Evolutionary conservation across 2,329 filamentous ascomycete species (phyloP).

Genomic region (Penicillium sclerotigenum): DNA sequence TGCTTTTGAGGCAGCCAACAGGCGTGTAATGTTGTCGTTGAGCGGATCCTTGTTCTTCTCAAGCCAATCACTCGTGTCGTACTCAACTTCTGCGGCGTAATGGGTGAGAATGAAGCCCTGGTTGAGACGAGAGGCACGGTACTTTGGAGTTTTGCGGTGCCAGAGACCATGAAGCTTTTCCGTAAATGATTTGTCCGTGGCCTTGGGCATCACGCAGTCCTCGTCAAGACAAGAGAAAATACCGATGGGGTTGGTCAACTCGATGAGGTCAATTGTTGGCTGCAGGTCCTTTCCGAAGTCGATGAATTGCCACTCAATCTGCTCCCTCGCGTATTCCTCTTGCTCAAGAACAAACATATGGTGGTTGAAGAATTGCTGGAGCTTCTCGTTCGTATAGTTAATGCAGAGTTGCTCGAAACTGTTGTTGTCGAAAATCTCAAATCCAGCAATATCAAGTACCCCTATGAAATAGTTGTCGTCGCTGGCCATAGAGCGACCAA

Average conservation of each 20-base stretch:
- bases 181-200: conserved; percentile 93
- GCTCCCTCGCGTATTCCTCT: conserved; percentile 93
- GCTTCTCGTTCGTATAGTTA: conserved; percentile 99
- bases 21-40: conserved; percentile 91
- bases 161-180: conserved; percentile 96
- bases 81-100: conserved; percentile 96
- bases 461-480: conserved; percentile 96
- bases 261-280: conserved; percentile 95
- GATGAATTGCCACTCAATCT: conserved; percentile 99
- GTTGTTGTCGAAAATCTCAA: conserved; percentile 97
- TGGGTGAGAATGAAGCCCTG: conserved; percentile 96
- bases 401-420: conserved; percentile 99
- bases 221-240: conserved; percentile 98
- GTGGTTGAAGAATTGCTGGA: conserved; percentile 99
- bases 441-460: conserved; percentile 96
- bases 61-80: conserved; percentile 89
- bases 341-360: conserved; percentile 99
- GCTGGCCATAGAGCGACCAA: conserved; percentile 76
- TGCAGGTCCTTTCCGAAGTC: conserved; percentile 97
- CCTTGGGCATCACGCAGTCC: conserved; percentile 98
- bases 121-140: conserved; percentile 78
- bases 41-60: conserved; percentile 99
- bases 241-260: conserved; percentile 92
- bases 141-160: conserved; percentile 95
- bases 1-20: conserved; percentile 78